These are phyloP conservation scores for Aspergillus pseudoglaucus DNA, from an alignment of 2,329 filamentous ascomycete genomes.

Conservation along the genomic window DNA sequence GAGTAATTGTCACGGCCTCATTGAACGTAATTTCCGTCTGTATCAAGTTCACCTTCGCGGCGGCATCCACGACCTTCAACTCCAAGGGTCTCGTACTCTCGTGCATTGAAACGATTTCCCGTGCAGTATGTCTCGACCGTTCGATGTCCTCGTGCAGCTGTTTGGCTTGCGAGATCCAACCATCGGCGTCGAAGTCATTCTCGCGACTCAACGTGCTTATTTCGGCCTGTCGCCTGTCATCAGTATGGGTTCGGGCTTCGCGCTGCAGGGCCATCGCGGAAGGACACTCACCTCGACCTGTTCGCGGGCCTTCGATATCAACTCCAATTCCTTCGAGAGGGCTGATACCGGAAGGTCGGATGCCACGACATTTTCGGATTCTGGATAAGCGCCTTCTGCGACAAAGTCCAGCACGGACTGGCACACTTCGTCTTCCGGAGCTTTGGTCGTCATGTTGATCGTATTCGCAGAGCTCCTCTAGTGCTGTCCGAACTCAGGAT, in stretches of 20 bases:
- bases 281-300: slow-evolving; percentile 44
- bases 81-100: slow-evolving; percentile 61
- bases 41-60: slow-evolving; percentile 49
- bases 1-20: slow-evolving; percentile 43
- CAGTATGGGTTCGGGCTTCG: background rate
- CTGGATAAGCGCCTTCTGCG: slow-evolving; percentile 50
- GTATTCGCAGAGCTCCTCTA: background rate
- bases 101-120: slow-evolving; percentile 71
- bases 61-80: slow-evolving; percentile 56
- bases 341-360: slow-evolving; percentile 45
- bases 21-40: slow-evolving; percentile 57
- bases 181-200: slow-evolving; percentile 70
- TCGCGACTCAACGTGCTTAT: slow-evolving; percentile 71
- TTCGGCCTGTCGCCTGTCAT: slow-evolving; percentile 50
- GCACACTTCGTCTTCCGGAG: slow-evolving; percentile 41
- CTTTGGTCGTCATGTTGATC: slow-evolving; percentile 30
- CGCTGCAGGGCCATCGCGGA: background rate
- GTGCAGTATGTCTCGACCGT: slow-evolving; percentile 69
- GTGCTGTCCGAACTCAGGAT: too few species aligned
- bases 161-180: slow-evolving; percentile 80
- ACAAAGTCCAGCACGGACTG: slow-evolving; percentile 61
- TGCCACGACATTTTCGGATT: slow-evolving; percentile 50
- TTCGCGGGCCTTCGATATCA: slow-evolving; percentile 47
- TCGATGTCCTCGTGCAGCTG: slow-evolving; percentile 80
- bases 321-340: slow-evolving; percentile 45